Evolutionary conservation across 1,284 basidiomycete genomes (phyloP).

Genomic region (Pyrrhoderma noxium): DNA sequence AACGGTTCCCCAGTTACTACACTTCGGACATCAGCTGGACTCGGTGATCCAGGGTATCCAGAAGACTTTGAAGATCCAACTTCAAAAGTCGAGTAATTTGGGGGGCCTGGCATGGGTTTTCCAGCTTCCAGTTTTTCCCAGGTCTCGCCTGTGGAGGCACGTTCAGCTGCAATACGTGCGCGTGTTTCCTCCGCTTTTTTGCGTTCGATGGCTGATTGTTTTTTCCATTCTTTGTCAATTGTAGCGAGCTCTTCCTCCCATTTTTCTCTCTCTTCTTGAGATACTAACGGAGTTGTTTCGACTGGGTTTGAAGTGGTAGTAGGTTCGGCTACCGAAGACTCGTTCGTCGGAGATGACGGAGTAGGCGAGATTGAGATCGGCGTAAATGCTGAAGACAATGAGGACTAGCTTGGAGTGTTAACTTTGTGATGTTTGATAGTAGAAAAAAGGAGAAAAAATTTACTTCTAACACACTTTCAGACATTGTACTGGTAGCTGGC

Average conservation of each 20-base stretch:
- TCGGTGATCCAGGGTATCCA: constrained; percentile 23
- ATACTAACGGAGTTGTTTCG: background rate
- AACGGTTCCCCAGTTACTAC: constrained; percentile 38
- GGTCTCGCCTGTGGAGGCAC: constrained; percentile 35
- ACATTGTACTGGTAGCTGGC: too few relatives aligned
- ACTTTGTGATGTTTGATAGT: too few relatives aligned
- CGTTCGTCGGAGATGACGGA: background rate
- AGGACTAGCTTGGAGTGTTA: constrained; percentile 2
- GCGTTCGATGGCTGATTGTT: constrained; percentile 65
- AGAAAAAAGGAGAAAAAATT: too few relatives aligned
- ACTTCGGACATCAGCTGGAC: constrained; percentile 39
- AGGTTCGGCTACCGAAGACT: background rate
- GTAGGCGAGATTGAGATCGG: constrained; percentile 4
- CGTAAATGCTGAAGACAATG: constrained; percentile 15
- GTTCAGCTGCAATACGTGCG: constrained; percentile 53
- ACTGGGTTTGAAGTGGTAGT: background rate
- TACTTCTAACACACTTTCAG: too few relatives aligned
- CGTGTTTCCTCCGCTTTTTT: constrained; percentile 69
- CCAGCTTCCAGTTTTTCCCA: constrained; percentile 22
- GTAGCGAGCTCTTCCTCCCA: constrained; percentile 65
- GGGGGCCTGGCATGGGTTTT: constrained; percentile 17
- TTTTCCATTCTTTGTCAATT: constrained; percentile 66
- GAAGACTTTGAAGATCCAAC: background rate
- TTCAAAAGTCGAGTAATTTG: constrained; percentile 19
- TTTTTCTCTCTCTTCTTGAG: constrained; percentile 22